Evolutionary conservation across 495 filamentous ascomycete species (phyloP).

Genomic region (Podospora anserina): DNA sequence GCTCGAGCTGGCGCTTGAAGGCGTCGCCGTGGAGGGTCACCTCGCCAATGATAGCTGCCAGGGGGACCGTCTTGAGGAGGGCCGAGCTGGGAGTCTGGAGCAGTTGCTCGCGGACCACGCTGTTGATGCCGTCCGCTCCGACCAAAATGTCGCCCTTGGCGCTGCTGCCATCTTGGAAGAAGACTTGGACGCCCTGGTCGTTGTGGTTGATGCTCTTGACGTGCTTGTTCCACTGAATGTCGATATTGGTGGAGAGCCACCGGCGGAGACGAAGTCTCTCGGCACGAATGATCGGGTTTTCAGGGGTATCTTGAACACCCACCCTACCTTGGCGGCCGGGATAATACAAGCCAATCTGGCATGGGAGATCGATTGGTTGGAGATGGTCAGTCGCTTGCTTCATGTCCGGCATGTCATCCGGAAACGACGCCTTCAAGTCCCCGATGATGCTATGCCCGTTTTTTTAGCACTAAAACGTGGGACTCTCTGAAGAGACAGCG

Average conservation of each 20-base stretch:
- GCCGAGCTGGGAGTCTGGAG: constrained; percentile 23
- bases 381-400: constrained; percentile 28
- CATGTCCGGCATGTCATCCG: constrained; percentile 29
- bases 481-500: too few species aligned
- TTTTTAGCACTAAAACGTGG: too few species aligned
- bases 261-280: constrained; percentile 26
- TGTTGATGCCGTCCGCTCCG: constrained; percentile 50
- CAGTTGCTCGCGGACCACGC: constrained; percentile 38
- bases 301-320: constrained; percentile 24
- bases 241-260: constrained; percentile 29
- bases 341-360: constrained; percentile 28
- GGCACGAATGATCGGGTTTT: constrained; percentile 30
- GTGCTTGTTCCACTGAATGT: constrained; percentile 29
- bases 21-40: constrained; percentile 23
- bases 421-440: constrained; percentile 28
- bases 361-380: constrained; percentile 23
- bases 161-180: constrained; percentile 38
- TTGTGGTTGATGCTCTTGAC: constrained; percentile 25
- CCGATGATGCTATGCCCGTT: constrained; percentile 26
- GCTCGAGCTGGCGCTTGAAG: constrained; percentile 28
- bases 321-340: constrained; percentile 17
- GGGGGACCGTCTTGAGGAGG: constrained; percentile 20
- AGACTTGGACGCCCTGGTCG: constrained; percentile 22
- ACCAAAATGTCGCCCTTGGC: constrained; percentile 46
- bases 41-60: constrained; percentile 29